phyloP scores from a whole-genome alignment of 306 rosid genomes.

The Sophora flavescens region DNA sequence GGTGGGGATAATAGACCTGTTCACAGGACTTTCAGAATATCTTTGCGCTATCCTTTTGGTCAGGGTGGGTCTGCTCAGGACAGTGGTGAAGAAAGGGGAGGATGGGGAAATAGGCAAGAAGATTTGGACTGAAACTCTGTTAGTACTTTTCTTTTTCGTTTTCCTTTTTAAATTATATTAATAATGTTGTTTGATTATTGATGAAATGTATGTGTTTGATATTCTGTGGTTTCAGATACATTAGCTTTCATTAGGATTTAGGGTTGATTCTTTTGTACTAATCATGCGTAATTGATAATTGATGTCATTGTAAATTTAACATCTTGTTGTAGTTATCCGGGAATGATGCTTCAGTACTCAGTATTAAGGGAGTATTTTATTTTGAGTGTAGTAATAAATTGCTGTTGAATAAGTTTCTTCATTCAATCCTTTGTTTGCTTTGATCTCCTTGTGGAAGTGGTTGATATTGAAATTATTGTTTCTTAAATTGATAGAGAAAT shows the following conservation, averaged over 20 bases:
- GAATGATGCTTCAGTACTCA: background rate
- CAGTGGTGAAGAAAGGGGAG: conserved; percentile 43
- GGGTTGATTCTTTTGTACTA: background rate
- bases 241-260: conserved; percentile 9
- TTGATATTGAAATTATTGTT: conserved; percentile 15
- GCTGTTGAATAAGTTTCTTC: background rate
- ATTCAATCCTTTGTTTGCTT: conserved; percentile 2
- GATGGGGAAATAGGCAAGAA: conserved; percentile 43
- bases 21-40: conserved; percentile 58
- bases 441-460: background rate
- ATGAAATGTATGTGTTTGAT: background rate
- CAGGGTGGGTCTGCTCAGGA: conserved; percentile 44
- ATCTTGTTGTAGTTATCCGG: background rate
- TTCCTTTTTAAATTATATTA: no score
- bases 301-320: background rate
- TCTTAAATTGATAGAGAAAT: background rate
- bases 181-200: background rate
- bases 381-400: background rate
- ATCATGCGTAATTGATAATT: background rate
- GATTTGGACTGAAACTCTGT: conserved; percentile 57
- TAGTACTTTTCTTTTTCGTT: conserved; percentile 6
- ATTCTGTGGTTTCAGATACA: background rate
- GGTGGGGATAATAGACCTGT: conserved; percentile 47
- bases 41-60: conserved; percentile 51
- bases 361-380: background rate